Conservation (phyloP, 768 basidiomycete species). For the Agaricus blazei region DNA sequence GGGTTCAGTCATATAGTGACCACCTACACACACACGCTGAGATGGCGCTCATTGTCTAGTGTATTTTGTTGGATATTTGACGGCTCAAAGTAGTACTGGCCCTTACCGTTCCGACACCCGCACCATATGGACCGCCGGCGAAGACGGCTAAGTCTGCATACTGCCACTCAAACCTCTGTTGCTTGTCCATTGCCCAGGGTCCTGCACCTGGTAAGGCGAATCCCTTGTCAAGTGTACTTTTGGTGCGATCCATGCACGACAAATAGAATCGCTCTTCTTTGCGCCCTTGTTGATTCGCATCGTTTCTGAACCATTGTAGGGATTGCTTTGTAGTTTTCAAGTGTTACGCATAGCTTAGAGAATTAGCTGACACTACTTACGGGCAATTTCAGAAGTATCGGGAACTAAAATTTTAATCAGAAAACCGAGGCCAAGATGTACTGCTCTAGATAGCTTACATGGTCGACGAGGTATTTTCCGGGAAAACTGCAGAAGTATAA, state of each 20-base stretch:
- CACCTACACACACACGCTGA: slow-evolving; percentile 14
- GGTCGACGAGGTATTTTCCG: slow-evolving; percentile 7
- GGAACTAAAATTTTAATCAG: slow-evolving; percentile 1
- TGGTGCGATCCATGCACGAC: slow-evolving; percentile 18
- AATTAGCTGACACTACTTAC: not conserved
- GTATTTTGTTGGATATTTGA: not conserved
- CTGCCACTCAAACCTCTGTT: slow-evolving; percentile 32
- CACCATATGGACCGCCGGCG: slow-evolving; percentile 22
- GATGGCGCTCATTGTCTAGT: slow-evolving; percentile 12
- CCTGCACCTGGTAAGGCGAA: slow-evolving; percentile 25
- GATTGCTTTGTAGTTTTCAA: slow-evolving; percentile 13
- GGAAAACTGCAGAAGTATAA: not conserved
- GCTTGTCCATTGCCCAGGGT: slow-evolving; percentile 32
- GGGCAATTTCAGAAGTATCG: slow-evolving; percentile 9
- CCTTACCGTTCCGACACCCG: slow-evolving; percentile 20
- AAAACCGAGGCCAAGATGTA: not conserved
- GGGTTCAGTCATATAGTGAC: too few species aligned
- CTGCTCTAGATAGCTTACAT: not conserved
- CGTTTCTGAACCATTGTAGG: slow-evolving; percentile 25
- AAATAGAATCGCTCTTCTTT: slow-evolving; percentile 18
- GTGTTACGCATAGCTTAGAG: not conserved
- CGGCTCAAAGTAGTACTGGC: not conserved
- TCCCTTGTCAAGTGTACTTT: slow-evolving; percentile 13
- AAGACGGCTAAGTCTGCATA: slow-evolving; percentile 36
- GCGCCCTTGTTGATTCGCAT: slow-evolving; percentile 16